Evolutionary conservation across 2,329 filamentous ascomycete genomes (phyloP).

Genomic region (Cercospora sp.): DNA sequence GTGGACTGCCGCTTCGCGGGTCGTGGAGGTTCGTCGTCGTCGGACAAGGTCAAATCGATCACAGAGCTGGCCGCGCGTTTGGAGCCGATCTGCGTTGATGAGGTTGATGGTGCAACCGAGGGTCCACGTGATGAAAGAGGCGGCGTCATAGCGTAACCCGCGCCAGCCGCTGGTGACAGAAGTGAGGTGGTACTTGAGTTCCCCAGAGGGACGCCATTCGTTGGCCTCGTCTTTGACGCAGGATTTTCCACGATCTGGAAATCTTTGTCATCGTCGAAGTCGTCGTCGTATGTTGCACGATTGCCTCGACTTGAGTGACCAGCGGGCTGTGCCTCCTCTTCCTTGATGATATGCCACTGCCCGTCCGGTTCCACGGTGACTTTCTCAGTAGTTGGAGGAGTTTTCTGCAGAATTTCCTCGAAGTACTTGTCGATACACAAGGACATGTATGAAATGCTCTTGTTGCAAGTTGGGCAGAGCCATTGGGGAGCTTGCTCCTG

Average conservation of each 20-base stretch:
- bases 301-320: constrained; percentile 40
- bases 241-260: constrained; percentile 43
- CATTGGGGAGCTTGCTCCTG: constrained; percentile 96
- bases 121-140: constrained; percentile 49
- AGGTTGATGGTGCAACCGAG: constrained; percentile 37
- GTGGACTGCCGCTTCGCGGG: constrained; percentile 38
- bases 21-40: constrained; percentile 43
- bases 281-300: constrained; percentile 40
- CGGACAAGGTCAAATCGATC: constrained; percentile 52
- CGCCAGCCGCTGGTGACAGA: constrained; percentile 29
- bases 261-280: constrained; percentile 46
- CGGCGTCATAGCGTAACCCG: constrained; percentile 45
- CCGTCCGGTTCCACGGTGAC: constrained; percentile 89
- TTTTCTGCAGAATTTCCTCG: constrained; percentile 77
- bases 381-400: constrained; percentile 70
- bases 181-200: constrained; percentile 25
- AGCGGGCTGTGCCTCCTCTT: constrained; percentile 42
- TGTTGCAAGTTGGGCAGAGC: constrained; percentile 93
- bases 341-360: constrained; percentile 62
- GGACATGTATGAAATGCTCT: constrained; percentile 73
- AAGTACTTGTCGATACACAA: constrained; percentile 91
- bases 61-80: constrained; percentile 50
- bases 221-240: constrained; percentile 30
- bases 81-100: constrained; percentile 39
- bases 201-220: constrained; percentile 33